A percentile compares a stretch with the other conserved stretches of the same genome.
Evolutionary conservation across 2,329 filamentous ascomycete species (phyloP).

Genomic region (Trematosphaeria pertusa): DNA sequence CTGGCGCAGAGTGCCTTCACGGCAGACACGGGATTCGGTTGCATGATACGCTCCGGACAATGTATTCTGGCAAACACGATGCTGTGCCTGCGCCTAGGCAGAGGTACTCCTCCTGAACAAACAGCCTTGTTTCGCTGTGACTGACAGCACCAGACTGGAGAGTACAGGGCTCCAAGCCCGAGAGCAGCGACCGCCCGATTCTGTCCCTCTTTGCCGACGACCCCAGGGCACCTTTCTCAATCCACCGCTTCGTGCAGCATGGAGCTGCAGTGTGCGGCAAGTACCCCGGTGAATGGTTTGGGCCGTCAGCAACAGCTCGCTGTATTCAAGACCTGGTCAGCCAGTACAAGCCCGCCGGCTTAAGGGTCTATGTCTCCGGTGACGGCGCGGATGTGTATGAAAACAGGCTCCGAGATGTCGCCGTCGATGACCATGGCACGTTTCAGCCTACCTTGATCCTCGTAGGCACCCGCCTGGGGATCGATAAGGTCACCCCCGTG

Average conservation of each 20-base stretch:
- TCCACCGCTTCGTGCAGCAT: slow-evolving; percentile 91
- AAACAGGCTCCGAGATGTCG: slow-evolving; percentile 81
- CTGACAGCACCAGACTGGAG: slow-evolving; percentile 70
- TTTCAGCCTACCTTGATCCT: slow-evolving; percentile 89
- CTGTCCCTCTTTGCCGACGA: slow-evolving; percentile 88
- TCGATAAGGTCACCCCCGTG: slow-evolving; percentile 91
- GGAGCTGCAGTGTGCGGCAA: slow-evolving; percentile 89
- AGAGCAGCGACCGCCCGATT: slow-evolving; percentile 70
- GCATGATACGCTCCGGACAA: slow-evolving; percentile 97
- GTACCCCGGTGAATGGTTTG: slow-evolving; percentile 97
- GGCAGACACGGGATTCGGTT: slow-evolving; percentile 96
- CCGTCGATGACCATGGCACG: slow-evolving; percentile 67
- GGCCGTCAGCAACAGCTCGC: slow-evolving; percentile 91
- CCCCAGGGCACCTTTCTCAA: slow-evolving; percentile 84
- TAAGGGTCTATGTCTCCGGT: slow-evolving; percentile 87
- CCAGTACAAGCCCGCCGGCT: slow-evolving; percentile 64
- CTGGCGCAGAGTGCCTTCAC: slow-evolving; percentile 86
- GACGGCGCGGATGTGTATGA: slow-evolving; percentile 94
- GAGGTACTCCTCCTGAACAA: too few species aligned
- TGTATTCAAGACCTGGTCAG: slow-evolving; percentile 88
- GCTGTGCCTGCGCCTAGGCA: slow-evolving; percentile 73
- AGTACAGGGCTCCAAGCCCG: slow-evolving; percentile 58
- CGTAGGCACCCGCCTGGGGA: slow-evolving; percentile 86
- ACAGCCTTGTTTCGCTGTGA: too few species aligned
- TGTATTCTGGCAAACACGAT: slow-evolving; percentile 89